Evolutionary conservation across 257 asterid genomes (phyloP), one percentile per base, ranked within the genome.

Genomic region (Solanum pimpinellifolium): DNA sequence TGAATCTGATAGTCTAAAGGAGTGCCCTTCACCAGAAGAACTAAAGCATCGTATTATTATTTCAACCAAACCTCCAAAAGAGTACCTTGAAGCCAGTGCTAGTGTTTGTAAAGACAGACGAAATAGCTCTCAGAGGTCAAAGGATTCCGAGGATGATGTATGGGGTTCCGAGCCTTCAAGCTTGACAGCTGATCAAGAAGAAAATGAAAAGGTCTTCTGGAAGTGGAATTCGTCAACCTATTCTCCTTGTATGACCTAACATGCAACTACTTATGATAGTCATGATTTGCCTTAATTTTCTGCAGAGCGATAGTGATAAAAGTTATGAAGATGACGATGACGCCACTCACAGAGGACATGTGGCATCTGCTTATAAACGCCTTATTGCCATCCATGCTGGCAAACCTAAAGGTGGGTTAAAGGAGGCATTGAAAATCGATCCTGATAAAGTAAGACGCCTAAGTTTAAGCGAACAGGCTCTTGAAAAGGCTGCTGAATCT

Each of bases 321-420:
- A 84, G 86, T 42, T 87, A 85, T 52, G 94, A 91, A 35, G 93
- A 92, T 20, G 97, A 93, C 1, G 94, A 91, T 27, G 98, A 93
- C 14, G 86, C 83, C 83, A 96, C 90, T 88, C 83, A 85, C 60
- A 88, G 90, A 86, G 84, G 78, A 42, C 89, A 85, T 68, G 85
- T 77, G 39, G 92, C 94, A 33, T 93, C 94, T 46, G 94, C 86
- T 13, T 96, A 96, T 88, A 94, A 88, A 89, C 93, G 89, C 87
- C 90, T 96, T 88, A 96, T 96, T 89, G 98, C 98, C 85, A 95
- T 96, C 89, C 98, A 92, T 89, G 98, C 98, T 68, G 98, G 98
- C 41, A 96, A 96, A 87, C 96, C 95, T 37, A 93, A 95, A 91
- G 97, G 98, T 9, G 98, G 96, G 70, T 86, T 96, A 92, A 31